These are phyloP conservation scores for Tremella mesenterica DNA, from an alignment of 768 basidiomycete genomes.

Conservation along the genomic window DNA sequence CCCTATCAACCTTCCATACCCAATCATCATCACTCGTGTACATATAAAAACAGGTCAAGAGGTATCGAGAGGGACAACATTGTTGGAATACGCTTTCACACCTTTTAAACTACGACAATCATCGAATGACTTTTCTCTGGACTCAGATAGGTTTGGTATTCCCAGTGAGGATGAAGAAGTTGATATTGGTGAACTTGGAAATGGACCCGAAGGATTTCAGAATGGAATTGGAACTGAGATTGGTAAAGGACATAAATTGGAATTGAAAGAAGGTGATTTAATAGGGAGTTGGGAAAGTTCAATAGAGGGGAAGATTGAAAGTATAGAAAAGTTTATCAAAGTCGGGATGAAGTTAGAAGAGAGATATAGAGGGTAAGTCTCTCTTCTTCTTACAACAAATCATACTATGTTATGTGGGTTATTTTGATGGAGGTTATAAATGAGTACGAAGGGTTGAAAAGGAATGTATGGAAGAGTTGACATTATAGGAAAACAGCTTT, in stretches of 20 bases:
- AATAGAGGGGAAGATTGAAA: conserved; percentile 65
- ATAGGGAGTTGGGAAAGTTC: conserved; percentile 87
- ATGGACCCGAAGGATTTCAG: too few species aligned
- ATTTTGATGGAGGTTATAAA: too few species aligned
- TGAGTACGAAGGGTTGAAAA: too few species aligned
- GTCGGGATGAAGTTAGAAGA: conserved; percentile 23
- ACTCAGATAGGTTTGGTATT: too few species aligned
- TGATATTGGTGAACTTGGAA: too few species aligned
- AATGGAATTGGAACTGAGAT: too few species aligned
- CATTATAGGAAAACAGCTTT: conserved; percentile 44
- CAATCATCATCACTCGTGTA: conserved; percentile 68
- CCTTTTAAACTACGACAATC: too few species aligned
- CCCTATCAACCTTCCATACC: conserved; percentile 72
- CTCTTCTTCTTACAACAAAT: neutral
- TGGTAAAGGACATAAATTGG: too few species aligned
- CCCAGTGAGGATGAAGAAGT: too few species aligned
- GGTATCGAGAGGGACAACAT: conserved; percentile 63
- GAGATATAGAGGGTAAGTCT: conserved; percentile 19
- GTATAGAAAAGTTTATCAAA: conserved; percentile 50
- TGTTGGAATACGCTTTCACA: conserved; percentile 66
- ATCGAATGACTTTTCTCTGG: too few species aligned
- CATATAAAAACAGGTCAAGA: conserved; percentile 49
- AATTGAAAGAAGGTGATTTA: conserved; percentile 56
- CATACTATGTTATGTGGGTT: too few species aligned
- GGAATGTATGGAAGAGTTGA: neutral